Evolutionary conservation across 2,329 filamentous ascomycete genomes (phyloP), one percentile per base, ranked within the genome.

Genomic region (Penicillium sumatraense): DNA sequence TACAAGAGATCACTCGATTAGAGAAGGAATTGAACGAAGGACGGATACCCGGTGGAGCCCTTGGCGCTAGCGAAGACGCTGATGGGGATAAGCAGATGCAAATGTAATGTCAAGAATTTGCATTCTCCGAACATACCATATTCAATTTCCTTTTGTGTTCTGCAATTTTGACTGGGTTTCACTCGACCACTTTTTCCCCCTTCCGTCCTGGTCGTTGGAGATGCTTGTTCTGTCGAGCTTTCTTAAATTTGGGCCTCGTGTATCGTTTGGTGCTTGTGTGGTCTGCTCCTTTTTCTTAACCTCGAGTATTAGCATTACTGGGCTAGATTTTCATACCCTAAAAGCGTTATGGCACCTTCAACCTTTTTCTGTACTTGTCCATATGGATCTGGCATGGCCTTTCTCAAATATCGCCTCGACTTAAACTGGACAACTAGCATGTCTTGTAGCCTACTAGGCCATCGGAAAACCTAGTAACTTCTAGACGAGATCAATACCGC

Each of bases 21-120:
- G 95, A 99, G 80, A 96, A 93, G 80, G 91, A 95, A 75, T 78
- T 98, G 62, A 90, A 90, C 59, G 93, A 98, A 74, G 95, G 95
- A 1, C 82, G 90, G 68, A 82, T 98, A 73, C 93, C 93, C 2
- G 81, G 83, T 29, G 89, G 87, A 24, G 83, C 74, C 23, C 61
- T 78, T 33, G 71, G 67, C 44, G 71, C 62, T 16, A 75, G 71
- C 41, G 71, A 68, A 23, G 68, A 67, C 36, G 64, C 58, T 23
- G 71, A 72, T 45, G 71, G 72, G 26, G 65, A 62, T 31, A 63
- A 68, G 48, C 61, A 65, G 57, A 76, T 77, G 73, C 64, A 75
- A 61, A 70, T 67, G 68, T 77, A 59, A 74, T 59, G 14, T 54
- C n/a, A 16, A 9, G 14, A 23, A 45, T 21, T 26, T 53, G 18